These are phyloP conservation scores for Mytilinidion resinicola DNA, from an alignment of 495 filamentous ascomycete species.

Conservation along the genomic window DNA sequence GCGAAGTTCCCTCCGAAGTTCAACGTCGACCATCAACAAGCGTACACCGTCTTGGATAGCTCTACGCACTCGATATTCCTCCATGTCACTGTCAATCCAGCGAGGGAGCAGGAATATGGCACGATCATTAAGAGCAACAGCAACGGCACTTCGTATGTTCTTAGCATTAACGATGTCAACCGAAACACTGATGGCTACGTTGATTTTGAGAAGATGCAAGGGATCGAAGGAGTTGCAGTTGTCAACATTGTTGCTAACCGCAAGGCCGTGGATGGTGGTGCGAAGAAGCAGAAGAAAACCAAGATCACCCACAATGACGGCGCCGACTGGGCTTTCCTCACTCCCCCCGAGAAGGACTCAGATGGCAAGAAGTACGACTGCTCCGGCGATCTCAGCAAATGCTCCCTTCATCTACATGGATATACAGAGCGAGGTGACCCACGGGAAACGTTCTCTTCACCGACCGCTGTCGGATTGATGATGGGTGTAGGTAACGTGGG, in stretches of 20 bases:
- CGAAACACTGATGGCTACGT: conserved; percentile 67
- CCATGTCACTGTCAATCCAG: conserved; percentile 69
- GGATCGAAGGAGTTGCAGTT: conserved; percentile 80
- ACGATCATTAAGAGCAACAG: conserved; percentile 94
- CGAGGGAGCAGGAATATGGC: conserved; percentile 61
- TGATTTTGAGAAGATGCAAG: conserved; percentile 93
- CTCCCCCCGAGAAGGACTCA: conserved; percentile 60
- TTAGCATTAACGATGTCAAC: conserved; percentile 72
- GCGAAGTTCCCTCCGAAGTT: conserved; percentile 81
- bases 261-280: conserved; percentile 52
- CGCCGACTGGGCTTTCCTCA: conserved; percentile 68
- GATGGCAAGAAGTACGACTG: conserved; percentile 67
- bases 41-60: conserved; percentile 89
- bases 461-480: conserved; percentile 85
- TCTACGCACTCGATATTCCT: conserved; percentile 89
- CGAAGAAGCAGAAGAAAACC: conserved; percentile 73
- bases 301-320: conserved; percentile 96
- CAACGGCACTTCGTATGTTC: conserved; percentile 89
- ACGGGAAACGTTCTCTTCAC: conserved; percentile 76
- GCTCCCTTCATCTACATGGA: conserved; percentile 85
- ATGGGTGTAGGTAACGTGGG: conserved; percentile 90
- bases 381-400: conserved; percentile 52
- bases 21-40: conserved; percentile 64
- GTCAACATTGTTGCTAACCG: conserved; percentile 78
- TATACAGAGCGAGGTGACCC: conserved; percentile 83